Conservation (phyloP, 495 filamentous ascomycete genomes). For the Viridothelium virens region DNA sequence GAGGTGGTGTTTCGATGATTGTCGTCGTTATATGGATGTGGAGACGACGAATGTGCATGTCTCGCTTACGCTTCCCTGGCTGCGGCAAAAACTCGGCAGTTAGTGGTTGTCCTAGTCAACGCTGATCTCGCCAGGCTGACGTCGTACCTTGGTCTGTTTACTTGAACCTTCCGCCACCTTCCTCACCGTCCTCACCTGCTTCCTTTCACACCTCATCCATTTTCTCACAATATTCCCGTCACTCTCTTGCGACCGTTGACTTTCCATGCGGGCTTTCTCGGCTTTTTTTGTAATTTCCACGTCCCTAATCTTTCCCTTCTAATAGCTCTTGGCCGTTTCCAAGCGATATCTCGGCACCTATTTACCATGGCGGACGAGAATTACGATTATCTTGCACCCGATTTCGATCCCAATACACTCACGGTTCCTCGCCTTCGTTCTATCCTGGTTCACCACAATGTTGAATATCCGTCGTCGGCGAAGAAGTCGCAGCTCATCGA, state of each 20-base stretch:
- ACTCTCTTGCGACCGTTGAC: not conserved
- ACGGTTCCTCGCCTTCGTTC: constrained; percentile 81
- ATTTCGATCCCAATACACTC: constrained; percentile 73
- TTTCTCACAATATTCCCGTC: not conserved
- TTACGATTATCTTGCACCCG: constrained; percentile 70
- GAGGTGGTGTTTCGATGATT: not conserved
- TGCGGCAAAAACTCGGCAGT: not conserved
- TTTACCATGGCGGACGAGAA: constrained; percentile 4
- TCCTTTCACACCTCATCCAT: not conserved
- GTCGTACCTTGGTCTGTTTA: not conserved
- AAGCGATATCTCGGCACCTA: not conserved
- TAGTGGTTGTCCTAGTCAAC: not conserved
- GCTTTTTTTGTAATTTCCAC: not conserved
- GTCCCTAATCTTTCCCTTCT: not conserved
- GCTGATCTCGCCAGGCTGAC: not conserved
- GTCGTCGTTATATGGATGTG: not conserved
- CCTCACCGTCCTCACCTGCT: not conserved
- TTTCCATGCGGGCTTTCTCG: not conserved
- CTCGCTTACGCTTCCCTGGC: not conserved
- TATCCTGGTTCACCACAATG: constrained; percentile 78
- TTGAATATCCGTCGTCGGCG: constrained; percentile 72
- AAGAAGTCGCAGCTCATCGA: constrained; percentile 85
- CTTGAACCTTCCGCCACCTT: not conserved
- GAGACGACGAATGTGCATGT: not conserved
- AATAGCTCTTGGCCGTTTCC: not conserved